A percentile compares a stretch with the other conserved stretches of the same genome.
Evolutionary conservation across 768 basidiomycete genomes (phyloP).

Genomic region (Coprinopsis sp.): DNA sequence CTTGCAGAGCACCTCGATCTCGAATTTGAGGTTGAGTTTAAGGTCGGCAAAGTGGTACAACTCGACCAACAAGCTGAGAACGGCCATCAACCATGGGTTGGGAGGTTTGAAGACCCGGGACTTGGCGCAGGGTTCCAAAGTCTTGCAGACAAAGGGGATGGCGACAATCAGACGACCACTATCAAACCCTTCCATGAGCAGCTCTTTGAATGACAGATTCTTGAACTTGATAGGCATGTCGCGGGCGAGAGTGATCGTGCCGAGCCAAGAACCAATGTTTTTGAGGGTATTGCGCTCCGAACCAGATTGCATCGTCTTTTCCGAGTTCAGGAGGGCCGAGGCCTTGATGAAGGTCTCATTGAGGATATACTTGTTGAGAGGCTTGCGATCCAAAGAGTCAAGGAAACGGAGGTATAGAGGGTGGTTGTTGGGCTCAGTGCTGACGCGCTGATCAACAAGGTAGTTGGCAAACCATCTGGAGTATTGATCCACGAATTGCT

Average conservation of each 20-base stretch:
- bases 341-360: constrained; percentile 93
- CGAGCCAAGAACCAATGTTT: constrained; percentile 94
- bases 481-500: constrained; percentile 76
- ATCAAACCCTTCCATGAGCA: constrained; percentile 95
- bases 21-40: constrained; percentile 95
- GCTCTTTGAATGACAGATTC: constrained; percentile 94
- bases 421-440: constrained; percentile 96
- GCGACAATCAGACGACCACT: constrained; percentile 86
- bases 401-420: constrained; percentile 91
- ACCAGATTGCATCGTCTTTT: constrained; percentile 80
- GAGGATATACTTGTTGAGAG: constrained; percentile 72
- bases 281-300: constrained; percentile 85
- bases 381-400: constrained; percentile 69
- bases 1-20: constrained; percentile 96
- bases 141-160: constrained; percentile 98
- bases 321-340: constrained; percentile 81
- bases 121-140: constrained; percentile 83
- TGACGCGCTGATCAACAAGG: constrained; percentile 92
- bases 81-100: constrained; percentile 98
- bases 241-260: constrained; percentile 86
- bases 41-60: constrained; percentile 97
- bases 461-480: constrained; percentile 98
- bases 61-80: constrained; percentile 86
- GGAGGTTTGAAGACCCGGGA: constrained; percentile 94
- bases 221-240: constrained; percentile 90